These are phyloP conservation scores for Gaeumannomyces sp. DNA, from an alignment of 2,329 filamentous ascomycete genomes.

Conservation along the genomic window DNA sequence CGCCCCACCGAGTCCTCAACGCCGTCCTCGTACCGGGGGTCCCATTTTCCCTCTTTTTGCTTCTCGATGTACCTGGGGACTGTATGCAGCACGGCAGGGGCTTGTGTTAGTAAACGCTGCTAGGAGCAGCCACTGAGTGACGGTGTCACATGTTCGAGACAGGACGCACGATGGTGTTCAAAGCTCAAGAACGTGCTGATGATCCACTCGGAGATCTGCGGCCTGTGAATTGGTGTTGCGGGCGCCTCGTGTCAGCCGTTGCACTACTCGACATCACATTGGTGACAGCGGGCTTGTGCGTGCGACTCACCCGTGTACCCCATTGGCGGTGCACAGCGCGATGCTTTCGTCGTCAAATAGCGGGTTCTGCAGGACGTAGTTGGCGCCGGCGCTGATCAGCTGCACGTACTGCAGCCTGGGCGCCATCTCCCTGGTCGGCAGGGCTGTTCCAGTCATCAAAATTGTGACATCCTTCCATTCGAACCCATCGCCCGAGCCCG, in stretches of 20 bases:
- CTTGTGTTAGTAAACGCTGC: background rate
- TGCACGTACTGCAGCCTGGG: slow-evolving; percentile 47
- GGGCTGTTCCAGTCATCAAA: slow-evolving; percentile 18
- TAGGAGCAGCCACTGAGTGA: too few species aligned
- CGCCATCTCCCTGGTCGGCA: slow-evolving; percentile 37
- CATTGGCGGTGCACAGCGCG: slow-evolving; percentile 48
- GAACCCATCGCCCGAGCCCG: background rate
- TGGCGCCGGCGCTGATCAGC: slow-evolving; percentile 47
- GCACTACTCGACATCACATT: too few species aligned
- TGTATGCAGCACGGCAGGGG: background rate
- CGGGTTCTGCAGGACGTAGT: slow-evolving; percentile 39
- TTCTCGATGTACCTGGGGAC: slow-evolving; percentile 17
- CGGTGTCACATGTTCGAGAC: background rate
- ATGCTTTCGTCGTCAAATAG: slow-evolving; percentile 45
- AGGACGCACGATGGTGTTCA: slow-evolving; percentile 15
- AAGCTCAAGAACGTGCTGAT: slow-evolving; percentile 23
- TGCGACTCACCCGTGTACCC: slow-evolving; percentile 46
- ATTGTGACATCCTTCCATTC: slow-evolving; percentile 43
- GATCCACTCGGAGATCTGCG: slow-evolving; percentile 27
- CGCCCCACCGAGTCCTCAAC: slow-evolving; percentile 26
- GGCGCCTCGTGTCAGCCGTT: background rate
- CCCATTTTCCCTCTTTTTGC: slow-evolving; percentile 15
- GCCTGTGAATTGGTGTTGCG: slow-evolving; percentile 16
- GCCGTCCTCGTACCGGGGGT: background rate
- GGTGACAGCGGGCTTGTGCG: too few species aligned